Conservation (phyloP, 176 grass and related monocot genomes). For the Metroxylon sagu region DNA sequence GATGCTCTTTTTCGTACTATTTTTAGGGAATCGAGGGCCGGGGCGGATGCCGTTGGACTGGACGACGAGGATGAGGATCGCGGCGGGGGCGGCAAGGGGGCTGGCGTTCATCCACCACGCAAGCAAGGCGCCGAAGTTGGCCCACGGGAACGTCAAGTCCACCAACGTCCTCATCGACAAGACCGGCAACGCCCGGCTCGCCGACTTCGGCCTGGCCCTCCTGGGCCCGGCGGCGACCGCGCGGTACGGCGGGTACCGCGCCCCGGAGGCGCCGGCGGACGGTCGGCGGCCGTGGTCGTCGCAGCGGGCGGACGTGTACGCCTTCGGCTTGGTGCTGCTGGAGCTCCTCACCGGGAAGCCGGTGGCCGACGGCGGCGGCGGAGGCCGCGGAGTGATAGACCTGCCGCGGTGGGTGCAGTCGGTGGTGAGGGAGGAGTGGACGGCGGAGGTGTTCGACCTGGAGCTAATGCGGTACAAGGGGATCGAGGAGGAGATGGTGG, state of each 20-base stretch:
- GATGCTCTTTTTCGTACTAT: too few relatives aligned
- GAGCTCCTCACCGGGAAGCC: slow-evolving; percentile 75
- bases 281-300: slow-evolving; percentile 62
- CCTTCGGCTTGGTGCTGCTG: slow-evolving; percentile 80
- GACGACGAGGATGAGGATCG: slow-evolving; percentile 58
- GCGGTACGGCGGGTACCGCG: slow-evolving; percentile 48
- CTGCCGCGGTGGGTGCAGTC: slow-evolving; percentile 92
- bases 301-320: slow-evolving; percentile 87
- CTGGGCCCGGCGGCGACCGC: slow-evolving; percentile 33
- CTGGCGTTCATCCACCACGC: slow-evolving; percentile 85
- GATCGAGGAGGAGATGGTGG: slow-evolving; percentile 98
- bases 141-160: slow-evolving; percentile 90
- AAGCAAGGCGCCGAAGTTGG: slow-evolving; percentile 46
- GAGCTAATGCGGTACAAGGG: slow-evolving; percentile 97
- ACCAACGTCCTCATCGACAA: slow-evolving; percentile 78
- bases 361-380: slow-evolving; percentile 27
- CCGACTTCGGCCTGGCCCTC: slow-evolving; percentile 73
- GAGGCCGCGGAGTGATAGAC: slow-evolving; percentile 34
- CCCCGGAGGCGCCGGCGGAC: slow-evolving; percentile 54
- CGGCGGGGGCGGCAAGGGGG: slow-evolving; percentile 47
- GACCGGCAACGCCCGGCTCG: slow-evolving; percentile 42
- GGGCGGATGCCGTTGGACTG: slow-evolving; percentile 84
- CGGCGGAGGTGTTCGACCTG: slow-evolving; percentile 96
- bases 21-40: slow-evolving; percentile 62
- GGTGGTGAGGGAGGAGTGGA: slow-evolving; percentile 96